A percentile compares a stretch with the other conserved stretches of the same genome.
Conservation (phyloP, 2,329 filamentous ascomycete species). For the Grosmannia penicillata region DNA sequence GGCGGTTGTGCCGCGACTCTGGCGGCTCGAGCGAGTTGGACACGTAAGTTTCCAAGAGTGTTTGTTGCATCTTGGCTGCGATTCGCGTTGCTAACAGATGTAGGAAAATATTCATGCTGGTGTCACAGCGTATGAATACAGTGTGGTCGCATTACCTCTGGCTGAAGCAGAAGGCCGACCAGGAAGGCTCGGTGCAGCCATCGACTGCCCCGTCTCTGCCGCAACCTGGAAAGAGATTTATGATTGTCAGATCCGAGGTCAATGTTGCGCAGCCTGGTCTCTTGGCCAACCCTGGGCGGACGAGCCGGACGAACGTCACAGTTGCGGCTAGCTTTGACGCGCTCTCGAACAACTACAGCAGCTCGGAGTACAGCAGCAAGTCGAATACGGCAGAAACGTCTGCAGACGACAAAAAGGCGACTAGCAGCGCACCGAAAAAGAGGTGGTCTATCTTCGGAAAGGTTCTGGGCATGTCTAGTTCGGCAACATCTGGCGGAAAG, state of each 20-base stretch:
- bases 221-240: constrained; percentile 69
- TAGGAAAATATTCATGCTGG: constrained; percentile 54
- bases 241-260: constrained; percentile 74
- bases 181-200: constrained; percentile 36
- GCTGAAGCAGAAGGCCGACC: constrained; percentile 52
- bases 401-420: constrained; percentile 10
- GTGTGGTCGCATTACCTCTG: constrained; percentile 71
- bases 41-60: constrained; percentile 42
- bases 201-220: constrained; percentile 74
- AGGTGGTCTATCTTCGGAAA: constrained; percentile 53
- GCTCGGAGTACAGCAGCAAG: background rate
- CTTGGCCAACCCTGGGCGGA: constrained; percentile 3
- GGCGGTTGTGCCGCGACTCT: constrained; percentile 68
- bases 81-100: constrained; percentile 1
- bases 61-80: no score
- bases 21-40: constrained; percentile 52
- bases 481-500: background rate
- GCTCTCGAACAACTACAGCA: constrained; percentile 2
- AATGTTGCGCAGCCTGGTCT: constrained; percentile 31
- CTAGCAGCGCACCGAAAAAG: constrained; percentile 28
- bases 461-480: constrained; percentile 33
- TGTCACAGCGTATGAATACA: constrained; percentile 53
- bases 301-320: background rate
- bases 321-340: constrained; percentile 6
- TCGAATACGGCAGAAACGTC: no score